A percentile compares a stretch with the other conserved stretches of the same genome.
Evolutionary conservation across 73 alveolate species (phyloP).

Genomic region (Durusdinium trenchii): DNA sequence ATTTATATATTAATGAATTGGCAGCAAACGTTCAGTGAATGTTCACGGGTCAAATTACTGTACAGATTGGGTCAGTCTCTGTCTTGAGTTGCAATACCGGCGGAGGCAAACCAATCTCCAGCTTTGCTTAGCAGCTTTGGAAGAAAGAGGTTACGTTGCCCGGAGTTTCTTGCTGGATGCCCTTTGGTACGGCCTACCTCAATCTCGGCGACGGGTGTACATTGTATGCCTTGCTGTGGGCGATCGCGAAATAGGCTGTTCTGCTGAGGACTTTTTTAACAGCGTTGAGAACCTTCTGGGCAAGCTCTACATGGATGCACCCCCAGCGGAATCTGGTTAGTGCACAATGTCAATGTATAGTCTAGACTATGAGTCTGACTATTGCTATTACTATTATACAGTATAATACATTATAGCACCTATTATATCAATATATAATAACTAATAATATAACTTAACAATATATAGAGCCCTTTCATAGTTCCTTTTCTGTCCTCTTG

Average conservation of each 20-base stretch:
- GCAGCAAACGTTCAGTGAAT: no score
- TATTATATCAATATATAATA: no score
- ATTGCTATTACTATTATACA: no score
- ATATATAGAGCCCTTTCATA: no score
- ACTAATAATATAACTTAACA: no score
- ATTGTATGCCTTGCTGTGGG: background rate
- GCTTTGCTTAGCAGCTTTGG: background rate
- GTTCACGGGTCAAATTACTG: no score
- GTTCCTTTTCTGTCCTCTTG: no score
- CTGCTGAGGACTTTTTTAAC: background rate
- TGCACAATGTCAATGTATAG: background rate
- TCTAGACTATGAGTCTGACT: no score
- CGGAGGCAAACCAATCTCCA: slow-evolving; percentile 1
- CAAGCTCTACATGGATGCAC: background rate
- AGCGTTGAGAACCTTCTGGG: background rate
- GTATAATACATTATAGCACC: no score
- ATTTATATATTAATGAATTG: no score
- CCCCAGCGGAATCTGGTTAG: background rate
- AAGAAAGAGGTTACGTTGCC: background rate
- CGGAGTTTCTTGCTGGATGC: background rate
- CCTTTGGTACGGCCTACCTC: background rate
- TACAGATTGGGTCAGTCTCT: no score
- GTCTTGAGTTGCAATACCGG: background rate
- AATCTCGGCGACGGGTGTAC: background rate
- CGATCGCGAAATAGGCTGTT: no score